Percentiles rank a stretch among this genome's conserved stretches.
phyloP scores from a whole-genome alignment of 805 yeast species.

The Yamadazyma nakazawae region DNA sequence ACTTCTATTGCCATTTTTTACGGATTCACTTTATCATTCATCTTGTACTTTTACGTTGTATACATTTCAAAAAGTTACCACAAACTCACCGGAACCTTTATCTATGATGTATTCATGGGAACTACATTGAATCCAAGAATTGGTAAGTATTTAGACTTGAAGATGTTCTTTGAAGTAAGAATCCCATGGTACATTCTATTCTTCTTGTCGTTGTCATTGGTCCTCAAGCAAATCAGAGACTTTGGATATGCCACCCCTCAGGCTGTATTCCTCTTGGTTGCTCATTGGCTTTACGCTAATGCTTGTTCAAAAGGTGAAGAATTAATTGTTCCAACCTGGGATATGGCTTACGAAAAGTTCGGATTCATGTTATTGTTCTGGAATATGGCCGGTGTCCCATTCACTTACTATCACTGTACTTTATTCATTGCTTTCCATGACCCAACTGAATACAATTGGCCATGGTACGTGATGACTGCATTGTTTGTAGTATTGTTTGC shows the following conservation, averaged over 20 bases:
- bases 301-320: conserved; percentile 99
- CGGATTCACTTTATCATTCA: conserved; percentile 69
- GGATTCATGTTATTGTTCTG: conserved; percentile 99
- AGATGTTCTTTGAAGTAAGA: conserved; percentile 97
- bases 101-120: conserved; percentile 95
- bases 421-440: conserved; percentile 78
- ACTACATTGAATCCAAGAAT: conserved; percentile 95
- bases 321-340: conserved; percentile 97
- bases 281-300: conserved; percentile 93
- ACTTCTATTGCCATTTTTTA: conserved; percentile 87
- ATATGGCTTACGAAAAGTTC: conserved; percentile 98
- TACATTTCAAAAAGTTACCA: conserved; percentile 71
- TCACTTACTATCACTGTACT: conserved; percentile 94
- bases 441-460: conserved; percentile 79
- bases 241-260: conserved; percentile 82
- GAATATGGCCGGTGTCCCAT: conserved; percentile 99
- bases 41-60: conserved; percentile 67
- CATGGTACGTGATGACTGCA: conserved; percentile 53
- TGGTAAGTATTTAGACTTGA: conserved; percentile 81
- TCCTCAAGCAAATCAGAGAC: conserved; percentile 72
- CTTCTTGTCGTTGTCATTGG: conserved; percentile 71
- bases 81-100: conserved; percentile 84
- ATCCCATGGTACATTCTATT: conserved; percentile 93
- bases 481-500: conserved; percentile 55
- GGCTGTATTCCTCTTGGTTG: conserved; percentile 66